Conservation (phyloP, 192 early-diverging fungal genomes). For the Gamsiella multidivaricata region DNA sequence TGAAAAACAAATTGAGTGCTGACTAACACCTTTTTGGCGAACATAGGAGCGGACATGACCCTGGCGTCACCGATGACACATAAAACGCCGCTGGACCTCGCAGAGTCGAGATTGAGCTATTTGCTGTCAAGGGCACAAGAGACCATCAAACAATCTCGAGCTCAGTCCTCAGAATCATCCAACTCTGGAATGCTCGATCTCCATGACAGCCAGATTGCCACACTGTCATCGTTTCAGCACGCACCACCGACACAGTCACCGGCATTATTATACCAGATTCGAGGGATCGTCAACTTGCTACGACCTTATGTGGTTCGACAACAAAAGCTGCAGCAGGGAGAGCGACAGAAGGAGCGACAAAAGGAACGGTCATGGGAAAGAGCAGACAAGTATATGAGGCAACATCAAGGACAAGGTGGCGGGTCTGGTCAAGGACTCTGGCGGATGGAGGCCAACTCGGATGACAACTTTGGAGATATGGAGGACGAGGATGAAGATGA, state of each 20-base stretch:
- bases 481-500: constrained; percentile 45
- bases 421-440: constrained; percentile 2
- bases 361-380: constrained; percentile 46
- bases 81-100: constrained; percentile 48
- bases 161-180: constrained; percentile 1
- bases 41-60: constrained; percentile 50
- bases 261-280: constrained; percentile 40
- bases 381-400: constrained; percentile 45
- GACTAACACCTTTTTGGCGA: neutral
- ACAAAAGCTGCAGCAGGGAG: constrained; percentile 40
- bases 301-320: constrained; percentile 50
- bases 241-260: constrained; percentile 17
- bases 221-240: constrained; percentile 17
- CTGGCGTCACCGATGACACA: constrained; percentile 53
- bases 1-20: no score
- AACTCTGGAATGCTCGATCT: constrained; percentile 15
- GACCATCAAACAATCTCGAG: constrained; percentile 2
- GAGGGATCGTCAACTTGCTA: constrained; percentile 36
- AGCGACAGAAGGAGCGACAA: constrained; percentile 35
- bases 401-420: constrained; percentile 2
- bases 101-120: constrained; percentile 46
- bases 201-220: constrained; percentile 24
- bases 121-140: constrained; percentile 43
- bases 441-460: constrained; percentile 29
- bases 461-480: constrained; percentile 41